Percentiles rank a stretch among this genome's conserved stretches.
Evolutionary conservation across 78 protist species (phyloP).

Genomic region (Dictyostelium capitatum): DNA sequence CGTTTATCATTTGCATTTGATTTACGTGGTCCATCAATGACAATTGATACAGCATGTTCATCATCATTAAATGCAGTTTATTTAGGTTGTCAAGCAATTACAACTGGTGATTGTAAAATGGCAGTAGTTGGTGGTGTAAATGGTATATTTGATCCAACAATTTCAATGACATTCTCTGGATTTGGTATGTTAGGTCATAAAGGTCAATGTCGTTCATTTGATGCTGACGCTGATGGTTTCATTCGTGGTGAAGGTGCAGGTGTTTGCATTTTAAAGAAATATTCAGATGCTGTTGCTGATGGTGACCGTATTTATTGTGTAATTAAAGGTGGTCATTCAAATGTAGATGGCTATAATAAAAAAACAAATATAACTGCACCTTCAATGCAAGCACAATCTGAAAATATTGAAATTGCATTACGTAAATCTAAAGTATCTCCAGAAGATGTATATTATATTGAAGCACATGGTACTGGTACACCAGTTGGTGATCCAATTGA

Average conservation of each 20-base stretch:
- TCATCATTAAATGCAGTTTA: slow-evolving; percentile 90
- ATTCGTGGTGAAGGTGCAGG: slow-evolving; percentile 92
- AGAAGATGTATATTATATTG: slow-evolving; percentile 70
- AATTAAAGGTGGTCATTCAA: slow-evolving; percentile 74
- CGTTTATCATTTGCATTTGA: slow-evolving; percentile 88
- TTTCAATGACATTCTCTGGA: slow-evolving; percentile 16
- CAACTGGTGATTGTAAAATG: slow-evolving; percentile 78
- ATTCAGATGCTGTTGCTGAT: slow-evolving; percentile 12
- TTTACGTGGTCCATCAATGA: slow-evolving; percentile 90
- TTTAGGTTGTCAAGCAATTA: slow-evolving; percentile 80
- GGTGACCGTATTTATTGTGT: slow-evolving; percentile 79
- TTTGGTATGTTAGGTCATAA: slow-evolving; percentile 78
- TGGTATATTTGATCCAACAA: slow-evolving; percentile 66
- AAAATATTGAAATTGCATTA: slow-evolving; percentile 72
- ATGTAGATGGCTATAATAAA: slow-evolving; percentile 86
- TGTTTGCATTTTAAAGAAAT: slow-evolving; percentile 60
- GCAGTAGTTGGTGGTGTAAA: slow-evolving; percentile 92
- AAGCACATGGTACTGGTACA: slow-evolving; percentile 95
- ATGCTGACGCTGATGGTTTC: slow-evolving; percentile 92
- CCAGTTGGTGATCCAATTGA: slow-evolving; percentile 94
- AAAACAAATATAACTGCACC: slow-evolving; percentile 83
- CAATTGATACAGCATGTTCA: slow-evolving; percentile 95
- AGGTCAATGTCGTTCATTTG: slow-evolving; percentile 90
- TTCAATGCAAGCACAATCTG: slow-evolving; percentile 80
- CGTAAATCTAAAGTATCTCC: slow-evolving; percentile 6